Evolutionary conservation across 495 filamentous ascomycete species (phyloP).

Genomic region (Bombardia bombarda): DNA sequence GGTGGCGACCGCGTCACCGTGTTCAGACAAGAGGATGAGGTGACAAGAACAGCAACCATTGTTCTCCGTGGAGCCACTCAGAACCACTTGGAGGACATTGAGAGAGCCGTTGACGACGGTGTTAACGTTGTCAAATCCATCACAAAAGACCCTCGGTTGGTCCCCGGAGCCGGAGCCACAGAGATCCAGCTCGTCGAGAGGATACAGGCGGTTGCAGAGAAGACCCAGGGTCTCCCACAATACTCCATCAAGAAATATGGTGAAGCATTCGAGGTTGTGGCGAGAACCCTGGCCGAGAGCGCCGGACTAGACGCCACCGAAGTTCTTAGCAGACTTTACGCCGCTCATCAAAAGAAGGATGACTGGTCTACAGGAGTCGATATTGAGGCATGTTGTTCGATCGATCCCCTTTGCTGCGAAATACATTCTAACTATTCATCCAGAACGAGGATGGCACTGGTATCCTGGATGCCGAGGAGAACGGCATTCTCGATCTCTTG

Average conservation of each 20-base stretch:
- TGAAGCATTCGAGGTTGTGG: slow-evolving; percentile 96
- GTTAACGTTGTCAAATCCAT: slow-evolving; percentile 99
- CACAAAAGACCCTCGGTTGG: slow-evolving; percentile 82
- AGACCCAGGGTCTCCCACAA: slow-evolving; percentile 85
- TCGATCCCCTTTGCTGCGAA: not conserved
- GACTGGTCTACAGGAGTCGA: slow-evolving; percentile 90
- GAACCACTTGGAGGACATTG: slow-evolving; percentile 95
- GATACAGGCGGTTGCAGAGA: slow-evolving; percentile 79
- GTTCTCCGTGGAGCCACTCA: slow-evolving; percentile 94
- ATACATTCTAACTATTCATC: slow-evolving; percentile 4
- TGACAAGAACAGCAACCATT: slow-evolving; percentile 86
- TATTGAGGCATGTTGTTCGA: slow-evolving; percentile 53
- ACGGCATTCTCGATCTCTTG: slow-evolving; percentile 88
- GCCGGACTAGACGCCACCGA: slow-evolving; percentile 95
- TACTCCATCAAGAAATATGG: slow-evolving; percentile 96
- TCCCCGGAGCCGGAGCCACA: slow-evolving; percentile 91
- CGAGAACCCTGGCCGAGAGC: slow-evolving; percentile 85
- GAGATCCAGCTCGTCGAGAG: slow-evolving; percentile 93
- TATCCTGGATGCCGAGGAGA: slow-evolving; percentile 77
- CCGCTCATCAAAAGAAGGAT: slow-evolving; percentile 80
- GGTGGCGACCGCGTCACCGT: slow-evolving; percentile 98
- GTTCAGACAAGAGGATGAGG: slow-evolving; percentile 92
- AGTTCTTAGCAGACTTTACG: slow-evolving; percentile 82
- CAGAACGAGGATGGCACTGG: slow-evolving; percentile 68
- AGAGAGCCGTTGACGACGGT: slow-evolving; percentile 95